These are phyloP conservation scores for Phytopythium delawarense DNA, from an alignment of 352 stramenopile species.

Conservation along the genomic window DNA sequence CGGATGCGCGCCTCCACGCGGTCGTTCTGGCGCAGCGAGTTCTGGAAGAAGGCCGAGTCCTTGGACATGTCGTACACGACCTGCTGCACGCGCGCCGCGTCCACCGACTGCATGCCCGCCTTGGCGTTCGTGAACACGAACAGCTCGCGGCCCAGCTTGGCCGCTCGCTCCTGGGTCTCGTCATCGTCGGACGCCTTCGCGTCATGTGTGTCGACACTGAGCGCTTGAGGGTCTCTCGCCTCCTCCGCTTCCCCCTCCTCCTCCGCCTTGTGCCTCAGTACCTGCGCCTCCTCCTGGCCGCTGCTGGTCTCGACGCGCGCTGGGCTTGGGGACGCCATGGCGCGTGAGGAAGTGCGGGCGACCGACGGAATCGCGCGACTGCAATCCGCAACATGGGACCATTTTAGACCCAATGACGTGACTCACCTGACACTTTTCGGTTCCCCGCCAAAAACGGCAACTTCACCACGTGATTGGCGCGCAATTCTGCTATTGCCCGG, in stretches of 20 bases:
- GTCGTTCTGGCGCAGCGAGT: slow-evolving; percentile 87
- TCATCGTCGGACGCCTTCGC: background rate
- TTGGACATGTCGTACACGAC: slow-evolving; percentile 94
- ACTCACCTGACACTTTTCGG: background rate
- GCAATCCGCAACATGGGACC: background rate
- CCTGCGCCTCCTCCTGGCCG: background rate
- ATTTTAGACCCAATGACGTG: background rate
- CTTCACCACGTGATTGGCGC: background rate
- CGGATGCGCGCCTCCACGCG: slow-evolving; percentile 82
- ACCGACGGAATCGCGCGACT: background rate
- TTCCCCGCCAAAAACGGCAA: background rate
- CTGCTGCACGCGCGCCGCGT: slow-evolving; percentile 89
- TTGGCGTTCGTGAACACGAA: slow-evolving; percentile 86
- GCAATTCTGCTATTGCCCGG: background rate
- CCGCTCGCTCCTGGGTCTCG: slow-evolving; percentile 4
- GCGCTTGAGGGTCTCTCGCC: background rate
- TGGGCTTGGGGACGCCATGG: background rate
- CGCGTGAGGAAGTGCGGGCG: background rate
- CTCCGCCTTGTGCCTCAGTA: background rate
- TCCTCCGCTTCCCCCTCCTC: background rate
- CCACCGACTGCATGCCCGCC: slow-evolving; percentile 84
- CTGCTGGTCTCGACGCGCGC: background rate
- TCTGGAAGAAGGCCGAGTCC: slow-evolving; percentile 91
- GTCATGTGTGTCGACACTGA: background rate
- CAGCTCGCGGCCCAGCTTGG: slow-evolving; percentile 29